A percentile compares a stretch with the other conserved stretches of the same genome.
Evolutionary conservation across 495 filamentous ascomycete genomes (phyloP).

Genomic region (Penicillium taxi): DNA sequence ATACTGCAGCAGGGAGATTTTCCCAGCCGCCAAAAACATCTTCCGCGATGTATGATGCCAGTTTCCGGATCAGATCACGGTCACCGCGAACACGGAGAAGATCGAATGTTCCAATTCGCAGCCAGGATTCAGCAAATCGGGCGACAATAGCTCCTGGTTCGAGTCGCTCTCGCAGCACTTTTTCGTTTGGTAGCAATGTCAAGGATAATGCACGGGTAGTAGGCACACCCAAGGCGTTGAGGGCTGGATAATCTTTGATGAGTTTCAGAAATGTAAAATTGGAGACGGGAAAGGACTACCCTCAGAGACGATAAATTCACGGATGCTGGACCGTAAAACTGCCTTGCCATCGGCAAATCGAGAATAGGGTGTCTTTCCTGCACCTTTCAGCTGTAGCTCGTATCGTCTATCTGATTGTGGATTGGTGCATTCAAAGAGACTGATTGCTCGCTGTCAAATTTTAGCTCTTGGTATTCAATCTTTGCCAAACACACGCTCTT

Average conservation of each 20-base stretch:
- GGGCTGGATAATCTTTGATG: conserved; percentile 24
- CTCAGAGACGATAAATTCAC: conserved; percentile 90
- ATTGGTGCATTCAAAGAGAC: conserved; percentile 84
- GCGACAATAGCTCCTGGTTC: conserved; percentile 92
- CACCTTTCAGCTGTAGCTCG: conserved; percentile 90
- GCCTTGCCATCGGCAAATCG: conserved; percentile 97
- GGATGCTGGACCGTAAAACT: conserved; percentile 80
- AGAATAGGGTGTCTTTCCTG: conserved; percentile 86
- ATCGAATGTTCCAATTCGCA: conserved; percentile 93
- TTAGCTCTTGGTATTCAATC: too few relatives aligned
- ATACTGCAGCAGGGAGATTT: conserved; percentile 53
- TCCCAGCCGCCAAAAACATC: conserved; percentile 82
- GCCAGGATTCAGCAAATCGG: conserved; percentile 84
- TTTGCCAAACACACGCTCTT: conserved; percentile 9
- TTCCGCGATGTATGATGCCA: conserved; percentile 77
- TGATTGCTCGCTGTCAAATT: conserved; percentile 62
- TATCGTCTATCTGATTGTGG: conserved; percentile 62
- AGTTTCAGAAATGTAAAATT: not conserved
- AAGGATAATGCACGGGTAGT: conserved; percentile 80
- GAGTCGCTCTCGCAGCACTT: conserved; percentile 69
- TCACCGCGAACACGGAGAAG: conserved; percentile 75
- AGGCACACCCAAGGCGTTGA: conserved; percentile 78
- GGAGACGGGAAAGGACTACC: conserved; percentile 19
- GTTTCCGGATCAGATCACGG: conserved; percentile 56
- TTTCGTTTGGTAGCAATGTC: conserved; percentile 61